A percentile compares a stretch with the other conserved stretches of the same genome.
Conservation (phyloP, 1,284 basidiomycete species). For the Xerocomus nothofagi region DNA sequence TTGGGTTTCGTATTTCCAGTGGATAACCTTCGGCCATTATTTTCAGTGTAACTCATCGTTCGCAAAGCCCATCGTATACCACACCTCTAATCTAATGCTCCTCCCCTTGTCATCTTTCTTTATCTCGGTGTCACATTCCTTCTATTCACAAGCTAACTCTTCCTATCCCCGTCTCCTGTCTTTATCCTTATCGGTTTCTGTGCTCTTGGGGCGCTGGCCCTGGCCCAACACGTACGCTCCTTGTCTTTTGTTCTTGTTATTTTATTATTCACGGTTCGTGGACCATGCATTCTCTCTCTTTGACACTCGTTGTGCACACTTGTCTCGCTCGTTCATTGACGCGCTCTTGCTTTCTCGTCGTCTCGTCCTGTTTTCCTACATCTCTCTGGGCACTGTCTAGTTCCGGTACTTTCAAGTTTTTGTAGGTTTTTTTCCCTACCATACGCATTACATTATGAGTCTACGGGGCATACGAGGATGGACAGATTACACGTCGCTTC, state of each 20-base stretch:
- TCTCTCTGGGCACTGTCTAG: background rate
- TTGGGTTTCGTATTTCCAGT: background rate
- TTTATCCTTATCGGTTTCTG: conserved; percentile 9
- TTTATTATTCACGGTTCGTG: background rate
- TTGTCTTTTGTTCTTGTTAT: background rate
- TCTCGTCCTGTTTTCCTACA: background rate
- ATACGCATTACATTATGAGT: conserved; percentile 14
- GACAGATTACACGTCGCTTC: conserved; percentile 7
- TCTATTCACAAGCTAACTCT: too few relatives aligned
- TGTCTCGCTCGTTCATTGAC: conserved; percentile 4
- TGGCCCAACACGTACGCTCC: conserved; percentile 8
- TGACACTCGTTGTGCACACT: conserved; percentile 13
- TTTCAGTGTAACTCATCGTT: conserved; percentile 5
- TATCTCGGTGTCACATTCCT: background rate
- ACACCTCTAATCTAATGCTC: conserved; percentile 17
- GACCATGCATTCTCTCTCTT: conserved; percentile 8
- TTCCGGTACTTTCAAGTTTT: conserved; percentile 1
- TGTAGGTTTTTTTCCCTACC: conserved; percentile 16
- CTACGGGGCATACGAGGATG: conserved; percentile 1
- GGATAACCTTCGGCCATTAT: conserved; percentile 6
- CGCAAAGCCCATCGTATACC: conserved; percentile 23
- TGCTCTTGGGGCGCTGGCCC: background rate
- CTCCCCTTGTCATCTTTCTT: background rate
- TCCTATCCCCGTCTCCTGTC: conserved; percentile 4
- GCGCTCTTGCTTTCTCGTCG: background rate